Conservation (phyloP, 345 rosid genomes). For the Brassica juncea region DNA sequence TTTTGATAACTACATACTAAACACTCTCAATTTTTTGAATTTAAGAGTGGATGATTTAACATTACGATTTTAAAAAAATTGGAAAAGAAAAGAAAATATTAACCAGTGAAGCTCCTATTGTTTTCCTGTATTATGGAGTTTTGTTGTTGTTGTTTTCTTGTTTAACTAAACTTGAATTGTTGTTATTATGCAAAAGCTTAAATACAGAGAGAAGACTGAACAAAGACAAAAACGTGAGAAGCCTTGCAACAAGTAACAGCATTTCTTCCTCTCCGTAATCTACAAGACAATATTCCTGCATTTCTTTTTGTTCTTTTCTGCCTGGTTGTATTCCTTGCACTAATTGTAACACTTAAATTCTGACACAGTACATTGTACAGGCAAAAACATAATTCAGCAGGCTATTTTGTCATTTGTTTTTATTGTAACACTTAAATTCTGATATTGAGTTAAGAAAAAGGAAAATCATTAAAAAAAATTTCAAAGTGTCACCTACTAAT, state of each 20-base stretch:
- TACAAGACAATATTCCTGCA: constrained; percentile 33
- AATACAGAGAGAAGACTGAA: constrained; percentile 18
- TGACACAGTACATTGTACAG: constrained; percentile 8
- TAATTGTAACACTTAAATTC: neutral
- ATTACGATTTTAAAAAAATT: neutral
- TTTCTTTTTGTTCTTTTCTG: constrained; percentile 35
- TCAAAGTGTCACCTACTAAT: no score
- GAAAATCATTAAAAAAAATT: no score
- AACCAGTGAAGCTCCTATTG: neutral
- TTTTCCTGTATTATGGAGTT: neutral
- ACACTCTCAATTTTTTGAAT: neutral
- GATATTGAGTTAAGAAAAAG: neutral
- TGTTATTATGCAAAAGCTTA: constrained; percentile 30
- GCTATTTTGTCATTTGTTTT: constrained; percentile 28
- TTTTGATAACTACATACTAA: neutral
- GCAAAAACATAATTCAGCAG: constrained; percentile 1
- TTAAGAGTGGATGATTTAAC: neutral
- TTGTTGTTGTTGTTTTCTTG: neutral
- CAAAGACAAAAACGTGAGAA: constrained; percentile 12
- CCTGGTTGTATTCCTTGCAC: constrained; percentile 22
- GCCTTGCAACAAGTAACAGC: constrained; percentile 12
- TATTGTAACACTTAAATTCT: constrained; percentile 23
- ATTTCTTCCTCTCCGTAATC: constrained; percentile 30
- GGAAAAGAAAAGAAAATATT: neutral
- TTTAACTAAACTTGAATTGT: constrained; percentile 8